Conservation (phyloP, 108 stramenopile species). For the Cyclostephanos tholiformis region DNA sequence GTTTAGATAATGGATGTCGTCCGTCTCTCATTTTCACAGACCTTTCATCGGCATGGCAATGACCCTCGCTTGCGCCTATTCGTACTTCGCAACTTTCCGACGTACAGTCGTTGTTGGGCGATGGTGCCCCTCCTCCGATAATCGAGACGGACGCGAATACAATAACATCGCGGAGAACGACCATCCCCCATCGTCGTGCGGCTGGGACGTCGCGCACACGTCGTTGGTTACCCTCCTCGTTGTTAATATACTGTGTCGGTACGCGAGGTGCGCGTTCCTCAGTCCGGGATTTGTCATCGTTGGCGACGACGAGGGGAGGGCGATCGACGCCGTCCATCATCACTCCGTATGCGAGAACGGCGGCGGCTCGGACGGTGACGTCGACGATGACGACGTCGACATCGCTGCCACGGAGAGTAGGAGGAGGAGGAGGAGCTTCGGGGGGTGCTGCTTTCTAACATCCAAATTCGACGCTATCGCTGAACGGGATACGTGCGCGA, state of each 20-base stretch:
- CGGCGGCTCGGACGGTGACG: neutral
- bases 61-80: conserved; percentile 26
- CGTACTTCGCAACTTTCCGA: conserved; percentile 44
- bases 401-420: neutral
- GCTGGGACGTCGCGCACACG: conserved; percentile 45
- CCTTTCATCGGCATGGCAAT: conserved; percentile 49
- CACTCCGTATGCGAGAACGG: neutral
- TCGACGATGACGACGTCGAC: neutral
- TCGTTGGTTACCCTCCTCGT: conserved; percentile 55
- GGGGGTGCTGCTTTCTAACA: conserved; percentile 29
- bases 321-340: neutral
- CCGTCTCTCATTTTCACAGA: conserved; percentile 20
- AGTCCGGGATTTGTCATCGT: conserved; percentile 70
- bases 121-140: conserved; percentile 23
- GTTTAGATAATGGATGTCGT: conserved; percentile 31
- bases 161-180: no score
- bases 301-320: neutral
- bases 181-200: conserved; percentile 3
- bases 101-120: conserved; percentile 16
- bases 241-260: conserved; percentile 67
- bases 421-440: conserved; percentile 17
- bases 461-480: conserved; percentile 7
- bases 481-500: conserved; percentile 12
- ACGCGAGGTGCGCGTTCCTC: conserved; percentile 48
- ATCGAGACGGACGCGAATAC: neutral